Base-by-base conservation (phyloP, 1,284 basidiomycete genomes). In the Fomitopsis pinicola region DNA sequence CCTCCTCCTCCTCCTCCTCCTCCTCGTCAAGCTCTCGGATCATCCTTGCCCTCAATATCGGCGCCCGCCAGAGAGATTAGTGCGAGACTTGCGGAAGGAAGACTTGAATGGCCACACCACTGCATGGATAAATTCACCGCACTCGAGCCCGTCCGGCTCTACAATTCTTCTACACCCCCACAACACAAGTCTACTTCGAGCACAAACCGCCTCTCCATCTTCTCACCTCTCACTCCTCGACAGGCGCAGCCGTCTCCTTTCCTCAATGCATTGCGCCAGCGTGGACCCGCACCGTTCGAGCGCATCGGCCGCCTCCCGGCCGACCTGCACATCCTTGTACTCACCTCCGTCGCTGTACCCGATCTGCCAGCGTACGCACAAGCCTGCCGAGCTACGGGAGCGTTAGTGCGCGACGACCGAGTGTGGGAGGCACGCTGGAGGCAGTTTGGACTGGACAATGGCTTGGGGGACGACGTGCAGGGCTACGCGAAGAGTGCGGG, bases 101-200 rank as follows among this genome's bases (percentile, higher is more conserved):
- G 22, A 22, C 2, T 2, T 3, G 19, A 22, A 9, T 9, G 14
- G 6, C 44, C 26, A 45, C 1, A 8, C 45, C 3, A 9, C 14
- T 9, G n/a, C 1, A 93, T 93, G 91, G 88, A 93, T 76, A 89
- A 88, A 74, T 92, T 92, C 72, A 78, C 84, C 33, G 82, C 89
- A 0, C 81, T 93, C 55, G 89, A 92, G 71, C 91, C 90, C 9
- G 84, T 88, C 54, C 85, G 82, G 60, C 79, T 93, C n/a, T 83
- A 92, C 72, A 72, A 59, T 44, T n/a, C 76, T 19, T 67, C 78
- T 14, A 66, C 72, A 42, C 28, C 72, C 50, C 15, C 45, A 15
- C 2, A 15, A 14, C 30, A 8, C 22, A 22, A 22, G 9, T 7
- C 45, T 42, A 42, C 40, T 9, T 46, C 45, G 22, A 26, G 22